Percentiles rank a stretch among this genome's conserved stretches.
These are phyloP conservation scores for Sugiyamaella qingdaonensis DNA, from an alignment of 805 yeast species.

Conservation along the genomic window DNA sequence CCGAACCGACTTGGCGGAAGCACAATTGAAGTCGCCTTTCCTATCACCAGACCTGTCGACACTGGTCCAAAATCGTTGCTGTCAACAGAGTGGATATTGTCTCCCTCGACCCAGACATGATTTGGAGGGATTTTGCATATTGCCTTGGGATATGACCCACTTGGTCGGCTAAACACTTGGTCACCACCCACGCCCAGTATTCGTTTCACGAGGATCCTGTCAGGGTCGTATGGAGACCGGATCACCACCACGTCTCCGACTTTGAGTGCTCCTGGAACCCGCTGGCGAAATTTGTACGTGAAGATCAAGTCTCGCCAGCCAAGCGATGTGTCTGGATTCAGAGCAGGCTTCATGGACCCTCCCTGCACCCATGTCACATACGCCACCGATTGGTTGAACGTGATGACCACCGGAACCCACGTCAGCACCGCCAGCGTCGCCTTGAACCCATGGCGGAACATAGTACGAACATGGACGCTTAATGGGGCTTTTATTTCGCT, in stretches of 20 bases:
- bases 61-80: slow-evolving; percentile 87
- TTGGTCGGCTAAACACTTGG: slow-evolving; percentile 47
- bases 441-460: slow-evolving; percentile 9
- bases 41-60: slow-evolving; percentile 72
- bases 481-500: background rate
- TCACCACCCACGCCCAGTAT: slow-evolving; percentile 76
- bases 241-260: slow-evolving; percentile 73
- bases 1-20: slow-evolving; percentile 68
- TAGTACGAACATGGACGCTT: background rate
- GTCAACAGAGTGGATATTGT: slow-evolving; percentile 72
- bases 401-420: slow-evolving; percentile 79
- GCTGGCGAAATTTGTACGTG: slow-evolving; percentile 60
- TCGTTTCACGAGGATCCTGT: slow-evolving; percentile 70
- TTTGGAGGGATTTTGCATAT: slow-evolving; percentile 63
- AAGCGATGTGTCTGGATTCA: slow-evolving; percentile 59
- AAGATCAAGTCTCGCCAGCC: slow-evolving; percentile 45
- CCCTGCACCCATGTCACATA: slow-evolving; percentile 77
- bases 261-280: slow-evolving; percentile 43
- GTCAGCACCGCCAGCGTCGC: slow-evolving; percentile 39
- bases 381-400: slow-evolving; percentile 63
- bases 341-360: slow-evolving; percentile 81
- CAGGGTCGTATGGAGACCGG: slow-evolving; percentile 78
- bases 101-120: slow-evolving; percentile 96
- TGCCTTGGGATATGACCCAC: slow-evolving; percentile 53
- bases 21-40: slow-evolving; percentile 63